phyloP scores from a whole-genome alignment of 805 yeast species.

The Saccharomycopsis sp. region DNA sequence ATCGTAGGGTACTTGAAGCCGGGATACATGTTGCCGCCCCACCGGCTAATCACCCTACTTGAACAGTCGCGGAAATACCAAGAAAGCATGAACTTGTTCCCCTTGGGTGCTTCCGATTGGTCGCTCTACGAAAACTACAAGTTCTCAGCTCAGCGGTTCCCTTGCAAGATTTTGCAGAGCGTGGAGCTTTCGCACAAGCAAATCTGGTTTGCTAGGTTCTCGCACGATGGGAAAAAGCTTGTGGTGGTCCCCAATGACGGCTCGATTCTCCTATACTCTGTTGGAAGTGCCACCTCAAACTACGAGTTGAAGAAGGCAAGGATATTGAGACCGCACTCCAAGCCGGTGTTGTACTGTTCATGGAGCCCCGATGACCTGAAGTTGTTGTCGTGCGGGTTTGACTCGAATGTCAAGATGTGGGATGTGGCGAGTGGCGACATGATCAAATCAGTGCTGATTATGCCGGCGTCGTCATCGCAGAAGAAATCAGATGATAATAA shows the following conservation, averaged over 20 bases:
- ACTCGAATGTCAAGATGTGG: conserved; percentile 64
- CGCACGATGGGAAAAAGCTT: conserved; percentile 64
- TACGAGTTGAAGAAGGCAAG: conserved; percentile 31
- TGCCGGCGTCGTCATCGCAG: too few species aligned
- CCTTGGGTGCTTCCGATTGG: conserved; percentile 26
- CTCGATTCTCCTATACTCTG: conserved; percentile 56
- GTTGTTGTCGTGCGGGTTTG: conserved; percentile 65
- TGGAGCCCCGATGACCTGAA: conserved; percentile 70
- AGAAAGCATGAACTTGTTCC: conserved; percentile 29
- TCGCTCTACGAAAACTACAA: conserved; percentile 32
- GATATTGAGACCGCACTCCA: conserved; percentile 37
- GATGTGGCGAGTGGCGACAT: conserved; percentile 36
- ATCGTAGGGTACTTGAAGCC: conserved; percentile 43
- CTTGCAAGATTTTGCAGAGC: conserved; percentile 38
- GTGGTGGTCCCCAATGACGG: conserved; percentile 75
- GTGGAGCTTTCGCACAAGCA: conserved; percentile 42
- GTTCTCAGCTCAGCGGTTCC: conserved; percentile 32
- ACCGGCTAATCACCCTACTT: conserved; percentile 40
- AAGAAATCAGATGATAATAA: not conserved
- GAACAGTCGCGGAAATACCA: conserved; percentile 45
- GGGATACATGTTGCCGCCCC: conserved; percentile 43
- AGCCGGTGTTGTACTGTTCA: conserved; percentile 53
- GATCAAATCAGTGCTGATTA: conserved; percentile 6
- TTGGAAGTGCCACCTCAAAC: conserved; percentile 28
- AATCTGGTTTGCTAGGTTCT: conserved; percentile 76